Evolutionary conservation across 306 rosid genomes (phyloP).

Genomic region (Cicer cuneatum): DNA sequence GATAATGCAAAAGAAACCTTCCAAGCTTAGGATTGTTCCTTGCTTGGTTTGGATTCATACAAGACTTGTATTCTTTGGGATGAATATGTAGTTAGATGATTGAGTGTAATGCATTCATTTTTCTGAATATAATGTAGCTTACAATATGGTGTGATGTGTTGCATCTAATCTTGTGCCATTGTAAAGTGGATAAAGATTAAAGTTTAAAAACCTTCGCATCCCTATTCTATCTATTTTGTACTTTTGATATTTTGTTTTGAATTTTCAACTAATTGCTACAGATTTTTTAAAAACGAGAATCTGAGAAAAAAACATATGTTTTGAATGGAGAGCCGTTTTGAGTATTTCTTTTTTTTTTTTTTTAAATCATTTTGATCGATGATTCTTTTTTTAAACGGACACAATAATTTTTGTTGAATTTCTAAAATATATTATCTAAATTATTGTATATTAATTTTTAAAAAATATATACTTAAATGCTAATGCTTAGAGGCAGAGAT

Average conservation of each 20-base stretch:
- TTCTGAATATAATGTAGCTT: conserved; percentile 52
- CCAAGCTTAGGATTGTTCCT: conserved; percentile 38
- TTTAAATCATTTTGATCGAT: no score
- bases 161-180: conserved; percentile 35
- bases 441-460: no score
- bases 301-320: no score
- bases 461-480: background rate
- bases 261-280: no score
- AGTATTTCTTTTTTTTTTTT: no score
- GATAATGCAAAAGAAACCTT: conserved; percentile 49
- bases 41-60: conserved; percentile 42
- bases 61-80: conserved; percentile 39
- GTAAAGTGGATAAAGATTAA: conserved; percentile 6
- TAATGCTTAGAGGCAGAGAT: background rate
- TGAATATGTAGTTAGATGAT: conserved; percentile 46
- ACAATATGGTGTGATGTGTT: conserved; percentile 33
- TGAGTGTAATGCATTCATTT: conserved; percentile 50
- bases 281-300: no score
- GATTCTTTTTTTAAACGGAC: no score
- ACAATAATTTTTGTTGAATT: no score
- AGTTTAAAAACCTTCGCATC: background rate
- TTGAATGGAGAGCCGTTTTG: no score
- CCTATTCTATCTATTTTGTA: background rate
- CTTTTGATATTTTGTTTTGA: no score
- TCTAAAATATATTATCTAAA: no score